Base-by-base conservation (phyloP, 106 monocot species). In the Triglochin maritima region DNA sequence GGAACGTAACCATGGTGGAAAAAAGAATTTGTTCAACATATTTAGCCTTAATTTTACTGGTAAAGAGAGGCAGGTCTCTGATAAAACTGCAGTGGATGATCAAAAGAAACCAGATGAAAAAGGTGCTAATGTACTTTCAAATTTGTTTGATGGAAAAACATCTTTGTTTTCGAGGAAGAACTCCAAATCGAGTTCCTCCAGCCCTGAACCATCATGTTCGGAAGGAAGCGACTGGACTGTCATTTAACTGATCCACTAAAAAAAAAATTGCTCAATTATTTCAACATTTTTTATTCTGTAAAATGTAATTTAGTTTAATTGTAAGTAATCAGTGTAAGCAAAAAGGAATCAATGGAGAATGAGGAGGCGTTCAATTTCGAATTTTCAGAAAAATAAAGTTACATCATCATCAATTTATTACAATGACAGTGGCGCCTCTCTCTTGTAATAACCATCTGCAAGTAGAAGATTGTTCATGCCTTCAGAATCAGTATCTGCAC, bases 101-200 rank as follows among this genome's bases (percentile, higher is more conserved):
- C 72, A 80, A 50, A 92, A 83, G 77, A 85, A 85, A 59, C 51
- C 61, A 10, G 64, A 81, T 9, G 85, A 88, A 60, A 85, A 81
- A 60, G 74, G 70, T 41, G 29, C 68, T 2, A 52, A 78, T 67
- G 69, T 66, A 44, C 70, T 93, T 46, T 83, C 85, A 3, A 73
- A 85, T 17, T 54, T 93, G 17, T 79, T 92, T 56, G 92, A 83
- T 55, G 83, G 74, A 59, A 87, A 83, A 57, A 46, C 72, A 29
- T 79, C 76, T 51, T 56, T 93, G 42, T 93, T 93, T 68, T 65
- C 79, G 46, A 93, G 67, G 65, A 85, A 78, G 70, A 76, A 68
- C 7, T 47, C 76, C 4, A 87, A 83, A 68, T 17, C 74, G 3
- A 43, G 72, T 47, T 56, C 44, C 44, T 63, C 69, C 62, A 43